Evolutionary conservation across 2,329 filamentous ascomycete species (phyloP).

Genomic region (Karstenula rhodostoma): DNA sequence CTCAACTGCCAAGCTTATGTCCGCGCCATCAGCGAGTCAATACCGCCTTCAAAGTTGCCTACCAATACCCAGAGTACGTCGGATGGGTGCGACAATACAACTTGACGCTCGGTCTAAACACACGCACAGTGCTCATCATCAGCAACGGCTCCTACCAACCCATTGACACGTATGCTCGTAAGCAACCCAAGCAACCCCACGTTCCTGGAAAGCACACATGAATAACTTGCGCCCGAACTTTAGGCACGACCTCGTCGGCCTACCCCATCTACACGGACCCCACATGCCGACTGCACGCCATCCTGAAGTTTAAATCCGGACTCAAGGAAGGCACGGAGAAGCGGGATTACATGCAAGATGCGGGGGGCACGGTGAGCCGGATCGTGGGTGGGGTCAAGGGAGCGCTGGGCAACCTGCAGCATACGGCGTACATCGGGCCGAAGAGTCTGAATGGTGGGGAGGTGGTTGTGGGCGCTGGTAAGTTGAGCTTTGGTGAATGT

Average conservation of each 20-base stretch:
- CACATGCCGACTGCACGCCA: slow-evolving; percentile 25
- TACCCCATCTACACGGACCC: slow-evolving; percentile 38
- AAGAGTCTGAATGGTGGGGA: slow-evolving; percentile 36
- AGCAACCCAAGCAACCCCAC: not conserved
- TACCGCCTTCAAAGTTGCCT: slow-evolving; percentile 31
- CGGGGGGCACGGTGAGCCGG: slow-evolving; percentile 23
- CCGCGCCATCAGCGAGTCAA: slow-evolving; percentile 25
- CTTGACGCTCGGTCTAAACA: not conserved
- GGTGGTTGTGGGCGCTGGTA: slow-evolving; percentile 23
- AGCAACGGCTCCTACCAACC: slow-evolving; percentile 36
- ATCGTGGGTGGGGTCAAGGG: slow-evolving; percentile 30
- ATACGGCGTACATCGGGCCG: slow-evolving; percentile 30
- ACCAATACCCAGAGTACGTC: slow-evolving; percentile 28
- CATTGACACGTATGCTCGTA: slow-evolving; percentile 27
- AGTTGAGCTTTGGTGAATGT: not conserved
- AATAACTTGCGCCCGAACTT: too few relatives aligned
- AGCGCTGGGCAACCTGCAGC: slow-evolving; percentile 26
- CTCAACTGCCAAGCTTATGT: slow-evolving; percentile 37
- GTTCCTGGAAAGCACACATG: too few relatives aligned
- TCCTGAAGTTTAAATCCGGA: slow-evolving; percentile 33
- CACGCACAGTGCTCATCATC: slow-evolving; percentile 29
- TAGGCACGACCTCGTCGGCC: slow-evolving; percentile 18
- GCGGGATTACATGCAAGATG: slow-evolving; percentile 34
- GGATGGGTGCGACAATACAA: not conserved
- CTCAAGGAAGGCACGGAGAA: slow-evolving; percentile 26